phyloP scores from a whole-genome alignment of 495 filamentous ascomycete genomes.

The Tuber melanosporum region DNA sequence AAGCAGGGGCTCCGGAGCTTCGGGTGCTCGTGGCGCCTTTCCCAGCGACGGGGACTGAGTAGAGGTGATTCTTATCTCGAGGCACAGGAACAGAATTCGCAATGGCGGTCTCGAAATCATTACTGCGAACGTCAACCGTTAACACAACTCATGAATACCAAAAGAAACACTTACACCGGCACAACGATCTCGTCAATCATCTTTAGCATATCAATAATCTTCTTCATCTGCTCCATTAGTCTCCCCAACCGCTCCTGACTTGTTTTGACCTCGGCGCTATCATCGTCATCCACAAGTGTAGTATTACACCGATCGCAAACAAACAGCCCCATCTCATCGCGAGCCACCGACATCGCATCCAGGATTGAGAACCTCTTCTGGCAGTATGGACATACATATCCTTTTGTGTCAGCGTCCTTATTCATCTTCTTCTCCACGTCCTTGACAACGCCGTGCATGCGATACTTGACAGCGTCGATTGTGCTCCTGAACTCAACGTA shows the following conservation, averaged over 20 bases:
- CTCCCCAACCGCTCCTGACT: conserved; percentile 86
- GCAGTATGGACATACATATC: conserved; percentile 79
- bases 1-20: conserved; percentile 58
- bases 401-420: conserved; percentile 77
- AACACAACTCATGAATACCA: neutral
- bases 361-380: conserved; percentile 77
- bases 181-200: conserved; percentile 77
- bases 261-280: conserved; percentile 53
- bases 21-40: conserved; percentile 68
- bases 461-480: conserved; percentile 94
- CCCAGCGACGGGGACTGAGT: conserved; percentile 51
- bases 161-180: conserved; percentile 50
- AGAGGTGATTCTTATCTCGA: conserved; percentile 56
- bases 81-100: conserved; percentile 54
- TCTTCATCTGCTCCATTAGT: conserved; percentile 78
- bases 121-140: conserved; percentile 37
- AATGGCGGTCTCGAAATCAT: conserved; percentile 75
- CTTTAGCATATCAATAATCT: conserved; percentile 75
- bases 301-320: conserved; percentile 74
- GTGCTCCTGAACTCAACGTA: conserved; percentile 91
- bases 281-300: conserved; percentile 61
- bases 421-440: conserved; percentile 73
- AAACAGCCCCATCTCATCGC: conserved; percentile 54
- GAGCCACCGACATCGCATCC: conserved; percentile 54
- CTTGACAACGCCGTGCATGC: conserved; percentile 74